Percentiles rank a stretch among this genome's conserved stretches.
phyloP scores from a whole-genome alignment of 202 grass and related monocot genomes.

The Sporobolus alterniflorus region DNA sequence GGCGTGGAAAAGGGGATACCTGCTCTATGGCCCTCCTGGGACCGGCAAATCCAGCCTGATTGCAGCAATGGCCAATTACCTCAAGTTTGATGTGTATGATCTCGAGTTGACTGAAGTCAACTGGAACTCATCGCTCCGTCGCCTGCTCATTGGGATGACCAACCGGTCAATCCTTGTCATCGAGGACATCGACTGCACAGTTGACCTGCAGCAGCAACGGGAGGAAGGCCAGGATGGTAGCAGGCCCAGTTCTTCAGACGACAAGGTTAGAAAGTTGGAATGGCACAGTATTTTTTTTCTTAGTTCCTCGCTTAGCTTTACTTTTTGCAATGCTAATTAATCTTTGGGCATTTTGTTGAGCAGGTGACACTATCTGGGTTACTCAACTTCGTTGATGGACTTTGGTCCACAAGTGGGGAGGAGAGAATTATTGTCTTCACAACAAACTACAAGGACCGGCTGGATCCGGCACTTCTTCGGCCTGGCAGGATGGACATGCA shows the following conservation, averaged over 20 bases:
- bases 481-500: conserved; percentile 96
- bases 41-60: conserved; percentile 95
- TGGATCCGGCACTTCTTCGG: conserved; percentile 78
- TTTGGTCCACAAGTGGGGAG: conserved; percentile 81
- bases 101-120: conserved; percentile 77
- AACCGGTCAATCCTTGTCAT: conserved; percentile 87
- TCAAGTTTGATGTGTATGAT: conserved; percentile 96
- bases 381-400: conserved; percentile 87
- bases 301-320: conserved; percentile 22
- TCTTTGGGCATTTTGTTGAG: neutral
- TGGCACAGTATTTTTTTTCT: too few relatives aligned
- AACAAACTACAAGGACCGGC: conserved; percentile 90
- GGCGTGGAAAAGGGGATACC: conserved; percentile 91
- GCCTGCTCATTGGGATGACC: conserved; percentile 75
- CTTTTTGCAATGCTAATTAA: too few relatives aligned
- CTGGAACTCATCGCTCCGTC: conserved; percentile 62
- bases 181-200: conserved; percentile 90
- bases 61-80: conserved; percentile 90
- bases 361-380: conserved; percentile 88
- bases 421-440: conserved; percentile 90
- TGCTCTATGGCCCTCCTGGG: conserved; percentile 80
- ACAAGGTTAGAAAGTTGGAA: conserved; percentile 44
- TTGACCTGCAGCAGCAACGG: conserved; percentile 72
- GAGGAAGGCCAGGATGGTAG: conserved; percentile 44
- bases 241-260: conserved; percentile 46